Conservation (phyloP, 768 basidiomycete species). For the Suillus plorans region DNA sequence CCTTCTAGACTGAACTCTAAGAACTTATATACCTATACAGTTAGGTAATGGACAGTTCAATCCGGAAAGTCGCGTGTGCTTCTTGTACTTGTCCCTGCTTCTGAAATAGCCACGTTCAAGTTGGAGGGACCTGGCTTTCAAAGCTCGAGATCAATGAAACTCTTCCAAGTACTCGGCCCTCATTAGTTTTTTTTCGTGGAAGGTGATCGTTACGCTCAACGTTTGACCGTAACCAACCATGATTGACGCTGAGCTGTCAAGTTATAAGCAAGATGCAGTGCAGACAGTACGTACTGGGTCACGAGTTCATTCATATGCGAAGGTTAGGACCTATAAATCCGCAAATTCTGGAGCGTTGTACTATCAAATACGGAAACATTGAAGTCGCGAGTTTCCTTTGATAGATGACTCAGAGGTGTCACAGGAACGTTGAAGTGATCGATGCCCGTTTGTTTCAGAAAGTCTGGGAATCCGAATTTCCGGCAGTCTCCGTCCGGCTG, state of each 20-base stretch:
- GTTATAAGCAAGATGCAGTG: too few relatives aligned
- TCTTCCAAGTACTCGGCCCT: background rate
- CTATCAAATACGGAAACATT: background rate
- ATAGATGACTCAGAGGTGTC: background rate
- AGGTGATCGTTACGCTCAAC: background rate
- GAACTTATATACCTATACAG: background rate
- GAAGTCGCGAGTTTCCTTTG: background rate
- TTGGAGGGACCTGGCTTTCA: too few relatives aligned
- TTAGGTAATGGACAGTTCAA: background rate
- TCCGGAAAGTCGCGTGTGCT: background rate
- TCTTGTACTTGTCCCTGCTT: background rate
- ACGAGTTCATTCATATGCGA: background rate
- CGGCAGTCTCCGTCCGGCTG: too few relatives aligned
- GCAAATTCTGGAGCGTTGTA: background rate
- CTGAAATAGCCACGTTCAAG: too few relatives aligned
- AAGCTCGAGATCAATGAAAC: too few relatives aligned
- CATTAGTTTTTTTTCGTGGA: background rate
- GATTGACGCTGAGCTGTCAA: background rate
- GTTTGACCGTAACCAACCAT: background rate
- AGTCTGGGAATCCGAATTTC: too few relatives aligned
- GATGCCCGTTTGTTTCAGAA: too few relatives aligned
- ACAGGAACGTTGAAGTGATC: background rate
- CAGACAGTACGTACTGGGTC: background rate
- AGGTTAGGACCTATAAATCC: background rate
- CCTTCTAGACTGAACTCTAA: background rate